A percentile compares a stretch with the other conserved stretches of the same genome.
phyloP scores from a whole-genome alignment of 306 rosid genomes.

The Cyclanthera cordifolia region DNA sequence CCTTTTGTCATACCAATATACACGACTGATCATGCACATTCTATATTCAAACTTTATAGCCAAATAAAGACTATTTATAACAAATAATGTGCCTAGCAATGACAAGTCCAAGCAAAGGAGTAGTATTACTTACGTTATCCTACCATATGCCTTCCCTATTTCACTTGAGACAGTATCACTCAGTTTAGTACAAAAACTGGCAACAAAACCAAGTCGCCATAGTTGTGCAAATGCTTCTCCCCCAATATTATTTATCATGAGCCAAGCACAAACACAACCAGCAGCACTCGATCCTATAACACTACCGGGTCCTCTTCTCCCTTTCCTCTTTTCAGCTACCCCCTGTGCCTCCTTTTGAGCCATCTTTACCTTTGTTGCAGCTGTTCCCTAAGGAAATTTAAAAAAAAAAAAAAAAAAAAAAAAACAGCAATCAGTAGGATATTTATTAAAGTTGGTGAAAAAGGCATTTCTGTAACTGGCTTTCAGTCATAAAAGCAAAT shows the following conservation, averaged over 20 bases:
- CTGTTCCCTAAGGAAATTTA: slow-evolving; percentile 90
- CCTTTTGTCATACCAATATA: neutral
- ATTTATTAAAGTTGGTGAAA: neutral
- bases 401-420: too few relatives aligned
- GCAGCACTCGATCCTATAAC: slow-evolving; percentile 98
- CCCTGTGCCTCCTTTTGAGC: slow-evolving; percentile 88
- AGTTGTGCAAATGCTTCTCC: slow-evolving; percentile 51
- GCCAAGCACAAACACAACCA: slow-evolving; percentile 76
- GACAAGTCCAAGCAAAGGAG: neutral
- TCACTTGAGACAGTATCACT: slow-evolving; percentile 96
- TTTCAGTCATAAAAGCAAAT: neutral
- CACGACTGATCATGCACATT: neutral
- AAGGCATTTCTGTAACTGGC: neutral
- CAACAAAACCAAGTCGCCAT: slow-evolving; percentile 86
- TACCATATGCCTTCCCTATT: slow-evolving; percentile 92
- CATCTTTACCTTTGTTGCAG: slow-evolving; percentile 82
- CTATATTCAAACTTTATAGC: too few relatives aligned
- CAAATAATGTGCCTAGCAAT: neutral
- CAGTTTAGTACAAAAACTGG: slow-evolving; percentile 95
- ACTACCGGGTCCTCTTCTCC: slow-evolving; percentile 94
- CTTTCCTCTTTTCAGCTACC: slow-evolving; percentile 84
- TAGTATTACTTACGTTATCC: slow-evolving; percentile 57
- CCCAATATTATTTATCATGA: slow-evolving; percentile 53
- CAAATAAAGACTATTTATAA: neutral
- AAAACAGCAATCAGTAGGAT: neutral